phyloP scores from a whole-genome alignment of 805 yeast genomes.

The Grigorovia transvaalensis region DNA sequence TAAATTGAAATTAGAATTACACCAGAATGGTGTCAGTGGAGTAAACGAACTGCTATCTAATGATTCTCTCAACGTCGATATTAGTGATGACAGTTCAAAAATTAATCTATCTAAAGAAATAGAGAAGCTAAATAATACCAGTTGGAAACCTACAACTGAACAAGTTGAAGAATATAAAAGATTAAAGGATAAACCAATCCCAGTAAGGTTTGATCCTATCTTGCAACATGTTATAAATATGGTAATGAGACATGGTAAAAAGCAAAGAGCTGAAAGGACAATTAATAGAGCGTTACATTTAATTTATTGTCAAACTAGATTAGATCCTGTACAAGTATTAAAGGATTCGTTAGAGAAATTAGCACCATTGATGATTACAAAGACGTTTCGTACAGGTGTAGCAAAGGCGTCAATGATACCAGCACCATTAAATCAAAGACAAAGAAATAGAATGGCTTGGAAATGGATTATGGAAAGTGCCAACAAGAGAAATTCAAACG shows the following conservation, averaged over 20 bases:
- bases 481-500: conserved; percentile 64
- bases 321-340: conserved; percentile 71
- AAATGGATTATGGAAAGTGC: conserved; percentile 84
- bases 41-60: neutral
- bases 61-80: neutral
- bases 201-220: conserved; percentile 55
- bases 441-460: conserved; percentile 80
- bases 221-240: conserved; percentile 71
- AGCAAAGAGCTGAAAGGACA: conserved; percentile 63
- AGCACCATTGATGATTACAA: conserved; percentile 76
- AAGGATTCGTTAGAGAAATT: conserved; percentile 66
- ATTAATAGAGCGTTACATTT: conserved; percentile 73
- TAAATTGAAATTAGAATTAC: neutral
- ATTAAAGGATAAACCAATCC: conserved; percentile 44
- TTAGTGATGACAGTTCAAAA: neutral
- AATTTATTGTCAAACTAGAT: conserved; percentile 45
- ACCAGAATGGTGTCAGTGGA: neutral
- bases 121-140: neutral
- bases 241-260: conserved; percentile 88
- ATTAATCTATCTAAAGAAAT: neutral
- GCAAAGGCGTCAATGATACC: conserved; percentile 81
- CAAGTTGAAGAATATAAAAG: conserved; percentile 50
- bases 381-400: conserved; percentile 69
- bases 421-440: conserved; percentile 69
- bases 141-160: conserved; percentile 44